Conservation (phyloP, 768 basidiomycete species). For the Saitozyma sp. region DNA sequence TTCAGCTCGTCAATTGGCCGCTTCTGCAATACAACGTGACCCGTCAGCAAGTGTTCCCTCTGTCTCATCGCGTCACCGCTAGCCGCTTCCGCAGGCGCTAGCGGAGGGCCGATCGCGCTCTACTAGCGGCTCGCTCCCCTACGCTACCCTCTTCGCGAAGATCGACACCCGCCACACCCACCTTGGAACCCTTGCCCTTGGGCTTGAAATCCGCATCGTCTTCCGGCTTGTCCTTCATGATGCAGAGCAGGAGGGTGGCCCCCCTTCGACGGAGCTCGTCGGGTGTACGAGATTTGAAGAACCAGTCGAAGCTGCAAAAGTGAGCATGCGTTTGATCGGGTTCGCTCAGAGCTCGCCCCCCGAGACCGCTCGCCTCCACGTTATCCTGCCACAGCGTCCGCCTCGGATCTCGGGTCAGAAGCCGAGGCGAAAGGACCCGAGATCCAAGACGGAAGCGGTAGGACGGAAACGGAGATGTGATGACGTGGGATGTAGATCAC, state of each 20-base stretch:
- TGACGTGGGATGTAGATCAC: background rate
- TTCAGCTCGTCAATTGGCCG: slow-evolving; percentile 30
- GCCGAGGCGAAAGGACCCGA: too few species aligned
- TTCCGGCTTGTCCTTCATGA: slow-evolving; percentile 76
- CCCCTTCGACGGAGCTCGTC: slow-evolving; percentile 86
- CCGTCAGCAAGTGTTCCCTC: background rate
- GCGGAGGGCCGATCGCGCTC: too few species aligned
- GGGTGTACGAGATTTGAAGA: slow-evolving; percentile 88
- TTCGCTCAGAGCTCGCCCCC: too few species aligned
- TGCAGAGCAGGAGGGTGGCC: slow-evolving; percentile 81
- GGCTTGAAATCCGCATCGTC: slow-evolving; percentile 62
- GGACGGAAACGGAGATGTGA: too few species aligned
- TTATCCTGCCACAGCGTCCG: too few species aligned
- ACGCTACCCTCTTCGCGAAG: too few species aligned
- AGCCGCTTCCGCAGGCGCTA: background rate
- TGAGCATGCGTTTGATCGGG: too few species aligned
- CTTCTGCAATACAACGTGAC: slow-evolving; percentile 9
- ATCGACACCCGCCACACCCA: slow-evolving; percentile 5
- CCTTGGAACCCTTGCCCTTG: slow-evolving; percentile 52
- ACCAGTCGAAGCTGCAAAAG: slow-evolving; percentile 79
- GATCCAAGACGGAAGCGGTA: too few species aligned
- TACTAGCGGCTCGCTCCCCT: too few species aligned
- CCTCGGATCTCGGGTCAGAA: too few species aligned
- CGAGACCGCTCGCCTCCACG: too few species aligned
- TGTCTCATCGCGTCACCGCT: slow-evolving; percentile 1